Evolutionary conservation across 345 rosid genomes (phyloP), one percentile per base, ranked within the genome.

Genomic region (Euphorbia tirucalli): DNA sequence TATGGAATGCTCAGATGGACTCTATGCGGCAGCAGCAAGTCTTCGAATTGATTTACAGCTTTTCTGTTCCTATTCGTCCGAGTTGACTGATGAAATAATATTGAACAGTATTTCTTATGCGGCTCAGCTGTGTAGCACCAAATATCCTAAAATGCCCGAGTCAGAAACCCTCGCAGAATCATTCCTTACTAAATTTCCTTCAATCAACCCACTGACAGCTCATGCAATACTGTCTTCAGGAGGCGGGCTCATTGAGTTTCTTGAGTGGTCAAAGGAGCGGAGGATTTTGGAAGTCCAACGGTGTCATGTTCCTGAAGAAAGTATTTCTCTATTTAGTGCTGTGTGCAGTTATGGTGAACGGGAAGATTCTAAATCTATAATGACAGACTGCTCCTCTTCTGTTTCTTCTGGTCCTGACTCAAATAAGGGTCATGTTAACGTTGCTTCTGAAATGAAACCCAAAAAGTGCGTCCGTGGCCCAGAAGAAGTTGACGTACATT

Each of bases 331-430:
- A 15, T 89, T 92, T 58, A 86, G 85, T 74, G 81, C 86, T 71
- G 75, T 88, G 74, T 86, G 93, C 85, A 85, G 59, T 82, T 90
- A 83, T 69, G 94, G 99, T 61, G 98, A 89, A 75, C 81, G 88
- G 69, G 97, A 93, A 73, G 99, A 95, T 84, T 83, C 99, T 68
- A 92, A 78, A 80, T 95, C 99, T 65, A 82, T 89, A 72, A 82
- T 89, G 96, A 92, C 97, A 28, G 98, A 92, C 71, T 84, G 92
- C 86, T 86, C 96, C 58, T 92, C 95, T 71, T 95, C 99, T 14
- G 83, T 88, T 57, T 92, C 97, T 74, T 90, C 98, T 69, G 89
- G 89, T 67, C 82, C 79, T 31, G 88, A 86, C 79, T 90, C 97
- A 19, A 86, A 83, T 57, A 82, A 85, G 67, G 77, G 77, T 65